These are phyloP conservation scores for Diatrype stigma DNA, from an alignment of 2,329 filamentous ascomycete genomes.

Conservation along the genomic window DNA sequence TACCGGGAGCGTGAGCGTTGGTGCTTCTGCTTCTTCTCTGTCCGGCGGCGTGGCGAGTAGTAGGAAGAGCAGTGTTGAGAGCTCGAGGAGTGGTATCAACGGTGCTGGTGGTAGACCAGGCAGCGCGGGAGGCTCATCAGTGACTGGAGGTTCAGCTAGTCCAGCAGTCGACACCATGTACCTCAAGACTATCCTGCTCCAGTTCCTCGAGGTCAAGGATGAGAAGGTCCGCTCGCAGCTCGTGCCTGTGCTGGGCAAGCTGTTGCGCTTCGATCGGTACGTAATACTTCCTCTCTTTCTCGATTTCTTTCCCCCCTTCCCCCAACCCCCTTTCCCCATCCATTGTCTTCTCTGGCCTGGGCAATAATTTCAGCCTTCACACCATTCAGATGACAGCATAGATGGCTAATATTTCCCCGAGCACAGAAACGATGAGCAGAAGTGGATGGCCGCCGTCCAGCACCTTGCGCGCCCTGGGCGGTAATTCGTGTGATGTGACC, in stretches of 20 bases:
- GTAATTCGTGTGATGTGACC: slow-evolving; percentile 16
- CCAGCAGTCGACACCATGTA: slow-evolving; percentile 52
- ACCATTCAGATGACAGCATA: slow-evolving; percentile 1
- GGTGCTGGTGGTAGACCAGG: slow-evolving; percentile 10
- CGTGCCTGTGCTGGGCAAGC: slow-evolving; percentile 71
- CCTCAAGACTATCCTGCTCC: slow-evolving; percentile 74
- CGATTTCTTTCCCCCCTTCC: background rate
- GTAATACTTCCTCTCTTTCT: slow-evolving; percentile 28
- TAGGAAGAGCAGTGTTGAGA: slow-evolving; percentile 42
- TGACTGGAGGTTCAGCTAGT: slow-evolving; percentile 24
- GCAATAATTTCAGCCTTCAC: background rate
- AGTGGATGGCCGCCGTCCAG: slow-evolving; percentile 75
- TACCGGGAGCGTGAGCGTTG: slow-evolving; percentile 18
- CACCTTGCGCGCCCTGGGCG: slow-evolving; percentile 28
- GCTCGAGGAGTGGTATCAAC: slow-evolving; percentile 40
- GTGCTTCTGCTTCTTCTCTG: slow-evolving; percentile 20
- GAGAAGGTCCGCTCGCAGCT: slow-evolving; percentile 71
- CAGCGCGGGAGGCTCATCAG: slow-evolving; percentile 17
- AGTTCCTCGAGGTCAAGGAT: slow-evolving; percentile 78
- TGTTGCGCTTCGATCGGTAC: slow-evolving; percentile 73
- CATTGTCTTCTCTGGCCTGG: background rate
- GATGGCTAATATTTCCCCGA: slow-evolving; percentile 10
- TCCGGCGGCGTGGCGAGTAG: slow-evolving; percentile 28
- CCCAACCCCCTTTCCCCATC: background rate
- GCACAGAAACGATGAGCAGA: slow-evolving; percentile 66